A percentile compares a stretch with the other conserved stretches of the same genome.
These are phyloP conservation scores for Phytopythium ostracodes DNA, from an alignment of 352 stramenopile genomes.

Conservation along the genomic window DNA sequence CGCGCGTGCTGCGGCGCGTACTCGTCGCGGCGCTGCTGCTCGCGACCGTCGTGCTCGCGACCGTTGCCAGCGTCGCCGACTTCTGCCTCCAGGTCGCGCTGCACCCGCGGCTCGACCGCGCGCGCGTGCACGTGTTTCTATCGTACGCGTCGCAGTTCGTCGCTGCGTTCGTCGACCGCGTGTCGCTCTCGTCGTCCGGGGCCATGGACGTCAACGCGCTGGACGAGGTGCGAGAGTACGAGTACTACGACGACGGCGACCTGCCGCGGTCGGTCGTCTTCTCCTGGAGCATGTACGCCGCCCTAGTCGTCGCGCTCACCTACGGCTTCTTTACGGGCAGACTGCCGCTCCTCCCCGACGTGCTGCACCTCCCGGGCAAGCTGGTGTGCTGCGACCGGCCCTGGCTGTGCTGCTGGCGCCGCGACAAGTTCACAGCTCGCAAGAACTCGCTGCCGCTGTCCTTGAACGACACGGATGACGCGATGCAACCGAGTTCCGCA, in stretches of 20 bases:
- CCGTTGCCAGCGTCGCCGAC: constrained; percentile 60
- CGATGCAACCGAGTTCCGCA: constrained; percentile 1
- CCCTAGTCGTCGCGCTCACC: constrained; percentile 38
- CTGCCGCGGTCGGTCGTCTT: constrained; percentile 48
- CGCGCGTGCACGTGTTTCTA: constrained; percentile 63
- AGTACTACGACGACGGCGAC: constrained; percentile 9
- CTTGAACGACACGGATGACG: constrained; percentile 6
- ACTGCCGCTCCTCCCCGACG: constrained; percentile 48
- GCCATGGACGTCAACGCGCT: constrained; percentile 15
- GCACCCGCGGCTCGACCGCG: constrained; percentile 60
- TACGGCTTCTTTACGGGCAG: constrained; percentile 51
- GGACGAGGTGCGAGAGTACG: constrained; percentile 47
- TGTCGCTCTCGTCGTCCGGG: neutral
- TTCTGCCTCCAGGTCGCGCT: constrained; percentile 71
- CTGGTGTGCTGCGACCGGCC: constrained; percentile 5
- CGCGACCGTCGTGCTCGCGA: constrained; percentile 43
- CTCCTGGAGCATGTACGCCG: constrained; percentile 47
- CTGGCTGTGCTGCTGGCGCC: constrained; percentile 24
- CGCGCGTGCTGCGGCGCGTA: constrained; percentile 15
- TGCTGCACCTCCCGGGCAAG: constrained; percentile 31
- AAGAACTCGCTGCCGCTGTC: constrained; percentile 49
- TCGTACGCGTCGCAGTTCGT: constrained; percentile 65
- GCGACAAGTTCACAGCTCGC: constrained; percentile 20
- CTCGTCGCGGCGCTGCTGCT: constrained; percentile 41
- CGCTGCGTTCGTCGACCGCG: constrained; percentile 24